A percentile compares a stretch with the other conserved stretches of the same genome.
phyloP scores from a whole-genome alignment of 371 early-diverging fungal species.

The Apophysomyces ossiformis region DNA sequence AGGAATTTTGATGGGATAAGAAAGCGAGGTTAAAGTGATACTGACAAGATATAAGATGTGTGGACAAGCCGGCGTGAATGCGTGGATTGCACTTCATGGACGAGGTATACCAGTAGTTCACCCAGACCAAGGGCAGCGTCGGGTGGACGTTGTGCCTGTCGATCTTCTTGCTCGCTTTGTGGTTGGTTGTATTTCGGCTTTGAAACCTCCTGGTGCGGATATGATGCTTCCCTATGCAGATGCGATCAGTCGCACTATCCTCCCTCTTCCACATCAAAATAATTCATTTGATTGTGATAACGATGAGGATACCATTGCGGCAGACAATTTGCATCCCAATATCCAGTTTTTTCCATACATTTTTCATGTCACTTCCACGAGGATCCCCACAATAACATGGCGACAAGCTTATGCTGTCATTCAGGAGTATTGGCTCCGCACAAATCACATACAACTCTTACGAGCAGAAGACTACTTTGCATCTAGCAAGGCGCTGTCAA shows the following conservation, averaged over 20 bases:
- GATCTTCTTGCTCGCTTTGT: conserved; percentile 34
- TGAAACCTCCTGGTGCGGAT: conserved; percentile 21
- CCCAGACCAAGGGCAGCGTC: conserved; percentile 27
- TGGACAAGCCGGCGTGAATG: conserved; percentile 48
- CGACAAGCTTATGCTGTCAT: conserved; percentile 29
- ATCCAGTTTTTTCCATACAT: conserved; percentile 25
- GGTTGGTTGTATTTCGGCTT: conserved; percentile 22
- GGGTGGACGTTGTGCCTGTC: conserved; percentile 44
- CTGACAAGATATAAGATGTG: conserved; percentile 25
- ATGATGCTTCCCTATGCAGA: conserved; percentile 26
- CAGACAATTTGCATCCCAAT: background rate
- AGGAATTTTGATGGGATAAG: background rate
- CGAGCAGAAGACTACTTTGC: conserved; percentile 26
- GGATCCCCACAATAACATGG: conserved; percentile 19
- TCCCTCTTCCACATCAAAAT: background rate
- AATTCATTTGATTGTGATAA: background rate
- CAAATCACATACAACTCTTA: conserved; percentile 20
- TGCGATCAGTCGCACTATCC: conserved; percentile 9
- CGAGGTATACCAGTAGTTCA: conserved; percentile 28
- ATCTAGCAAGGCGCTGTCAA: conserved; percentile 24
- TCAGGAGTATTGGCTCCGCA: conserved; percentile 35
- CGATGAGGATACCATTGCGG: background rate
- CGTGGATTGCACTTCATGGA: conserved; percentile 31
- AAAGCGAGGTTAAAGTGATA: background rate
- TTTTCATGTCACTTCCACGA: conserved; percentile 23